Evolutionary conservation across 202 grass and related monocot genomes (phyloP).

Genomic region (Cymbopogon flexuosus): DNA sequence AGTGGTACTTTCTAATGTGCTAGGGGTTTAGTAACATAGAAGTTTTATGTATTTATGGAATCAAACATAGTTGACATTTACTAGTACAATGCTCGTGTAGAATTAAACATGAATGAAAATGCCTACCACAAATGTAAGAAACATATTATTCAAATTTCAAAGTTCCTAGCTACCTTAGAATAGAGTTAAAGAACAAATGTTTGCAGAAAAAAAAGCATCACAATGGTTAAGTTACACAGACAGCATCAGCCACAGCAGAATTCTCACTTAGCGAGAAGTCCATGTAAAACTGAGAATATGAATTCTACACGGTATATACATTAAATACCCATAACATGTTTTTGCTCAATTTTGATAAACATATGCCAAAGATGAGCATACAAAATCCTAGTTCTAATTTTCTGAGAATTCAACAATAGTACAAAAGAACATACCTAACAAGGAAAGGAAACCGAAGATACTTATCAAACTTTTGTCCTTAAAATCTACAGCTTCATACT

Average conservation of each 20-base stretch:
- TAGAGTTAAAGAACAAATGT: no score
- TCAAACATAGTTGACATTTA: no score
- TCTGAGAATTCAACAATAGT: not conserved
- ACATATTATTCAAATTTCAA: no score
- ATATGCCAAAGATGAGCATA: not conserved
- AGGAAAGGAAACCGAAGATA: not conserved
- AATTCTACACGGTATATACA: not conserved
- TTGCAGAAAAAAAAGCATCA: not conserved
- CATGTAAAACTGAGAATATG: not conserved
- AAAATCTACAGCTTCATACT: not conserved
- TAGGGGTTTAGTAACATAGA: not conserved
- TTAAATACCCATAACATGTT: not conserved
- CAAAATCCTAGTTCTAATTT: not conserved
- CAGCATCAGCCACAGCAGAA: not conserved
- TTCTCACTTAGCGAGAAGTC: conserved; percentile 10
- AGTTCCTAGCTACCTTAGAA: no score
- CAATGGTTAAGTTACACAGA: not conserved
- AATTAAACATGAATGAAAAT: no score
- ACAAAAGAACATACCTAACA: not conserved
- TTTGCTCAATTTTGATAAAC: not conserved
- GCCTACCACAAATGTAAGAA: no score
- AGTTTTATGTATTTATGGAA: no score
- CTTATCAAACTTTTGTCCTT: not conserved
- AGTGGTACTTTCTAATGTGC: not conserved
- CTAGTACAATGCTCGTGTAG: no score